phyloP scores from a whole-genome alignment of 108 stramenopile species.

The Fistulifera pelliculosa region DNA sequence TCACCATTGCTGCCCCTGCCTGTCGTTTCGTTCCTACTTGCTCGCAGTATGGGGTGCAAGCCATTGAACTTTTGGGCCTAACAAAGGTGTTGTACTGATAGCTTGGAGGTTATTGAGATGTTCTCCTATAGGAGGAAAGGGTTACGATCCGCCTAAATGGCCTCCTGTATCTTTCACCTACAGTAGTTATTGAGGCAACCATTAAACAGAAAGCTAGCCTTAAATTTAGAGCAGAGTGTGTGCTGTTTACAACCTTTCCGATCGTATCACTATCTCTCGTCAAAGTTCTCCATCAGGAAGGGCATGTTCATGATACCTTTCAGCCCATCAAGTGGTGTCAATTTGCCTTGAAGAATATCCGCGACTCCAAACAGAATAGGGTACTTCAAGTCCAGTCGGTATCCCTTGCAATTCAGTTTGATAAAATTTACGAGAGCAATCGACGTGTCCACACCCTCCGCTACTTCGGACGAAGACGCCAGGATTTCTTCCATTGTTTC shows the following conservation, averaged over 20 bases:
- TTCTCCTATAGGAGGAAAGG: slow-evolving; percentile 77
- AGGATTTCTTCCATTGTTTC: slow-evolving; percentile 88
- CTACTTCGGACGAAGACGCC: slow-evolving; percentile 82
- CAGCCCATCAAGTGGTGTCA: slow-evolving; percentile 82
- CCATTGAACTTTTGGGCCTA: slow-evolving; percentile 74
- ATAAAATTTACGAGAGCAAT: slow-evolving; percentile 88
- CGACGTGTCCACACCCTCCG: slow-evolving; percentile 92
- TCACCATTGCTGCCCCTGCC: slow-evolving; percentile 79
- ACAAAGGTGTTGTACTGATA: slow-evolving; percentile 63
- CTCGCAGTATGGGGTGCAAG: slow-evolving; percentile 78
- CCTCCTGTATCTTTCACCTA: slow-evolving; percentile 66
- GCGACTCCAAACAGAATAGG: slow-evolving; percentile 94
- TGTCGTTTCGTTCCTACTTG: slow-evolving; percentile 88
- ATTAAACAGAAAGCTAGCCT: background rate
- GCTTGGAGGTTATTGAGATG: slow-evolving; percentile 79
- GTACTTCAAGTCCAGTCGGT: slow-evolving; percentile 90
- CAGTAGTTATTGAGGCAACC: slow-evolving; percentile 46
- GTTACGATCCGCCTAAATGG: slow-evolving; percentile 85
- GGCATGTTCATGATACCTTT: slow-evolving; percentile 91
- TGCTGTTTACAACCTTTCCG: background rate
- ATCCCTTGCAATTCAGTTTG: slow-evolving; percentile 77
- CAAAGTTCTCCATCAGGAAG: slow-evolving; percentile 85
- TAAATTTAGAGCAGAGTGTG: background rate
- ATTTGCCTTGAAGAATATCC: slow-evolving; percentile 82
- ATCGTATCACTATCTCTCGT: slow-evolving; percentile 37